A percentile compares a stretch with the other conserved stretches of the same genome.
Conservation (phyloP, 2,329 filamentous ascomycete species). For the Exophiala lecanii-corni region DNA sequence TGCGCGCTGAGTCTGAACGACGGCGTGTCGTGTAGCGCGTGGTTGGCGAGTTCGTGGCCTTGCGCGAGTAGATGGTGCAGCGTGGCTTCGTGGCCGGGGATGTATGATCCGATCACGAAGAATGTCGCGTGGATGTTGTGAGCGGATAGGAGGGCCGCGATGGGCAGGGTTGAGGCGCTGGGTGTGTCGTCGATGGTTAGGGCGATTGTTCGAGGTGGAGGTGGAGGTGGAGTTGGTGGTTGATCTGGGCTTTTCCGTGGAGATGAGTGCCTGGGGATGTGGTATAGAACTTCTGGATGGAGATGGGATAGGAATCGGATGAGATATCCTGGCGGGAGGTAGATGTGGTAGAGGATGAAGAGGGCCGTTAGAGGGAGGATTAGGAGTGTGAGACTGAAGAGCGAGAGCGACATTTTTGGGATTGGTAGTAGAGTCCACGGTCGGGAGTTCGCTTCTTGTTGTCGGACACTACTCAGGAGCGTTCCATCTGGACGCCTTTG, state of each 20-base stretch:
- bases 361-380: conserved; percentile 15
- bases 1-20: conserved; percentile 57
- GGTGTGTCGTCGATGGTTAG: conserved; percentile 86
- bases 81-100: conserved; percentile 51
- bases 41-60: conserved; percentile 75
- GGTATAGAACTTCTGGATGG: conserved; percentile 25
- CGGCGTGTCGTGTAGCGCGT: conserved; percentile 84
- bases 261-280: conserved; percentile 77
- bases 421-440: no score
- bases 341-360: conserved; percentile 61
- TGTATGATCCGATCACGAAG: conserved; percentile 81
- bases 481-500: no score
- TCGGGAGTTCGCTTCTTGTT: no score
- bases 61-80: conserved; percentile 55
- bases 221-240: conserved; percentile 52
- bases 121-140: conserved; percentile 74
- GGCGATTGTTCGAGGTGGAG: no score
- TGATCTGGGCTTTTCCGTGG: no score
- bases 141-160: conserved; percentile 61
- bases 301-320: conserved; percentile 61
- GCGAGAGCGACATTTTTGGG: background rate
- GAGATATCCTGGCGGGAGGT: conserved; percentile 71
- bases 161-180: conserved; percentile 64
- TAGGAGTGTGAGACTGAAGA: conserved; percentile 8
- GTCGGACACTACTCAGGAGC: no score